Evolutionary conservation across 2,329 filamentous ascomycete species (phyloP).

Genomic region (Geosmithia flava): DNA sequence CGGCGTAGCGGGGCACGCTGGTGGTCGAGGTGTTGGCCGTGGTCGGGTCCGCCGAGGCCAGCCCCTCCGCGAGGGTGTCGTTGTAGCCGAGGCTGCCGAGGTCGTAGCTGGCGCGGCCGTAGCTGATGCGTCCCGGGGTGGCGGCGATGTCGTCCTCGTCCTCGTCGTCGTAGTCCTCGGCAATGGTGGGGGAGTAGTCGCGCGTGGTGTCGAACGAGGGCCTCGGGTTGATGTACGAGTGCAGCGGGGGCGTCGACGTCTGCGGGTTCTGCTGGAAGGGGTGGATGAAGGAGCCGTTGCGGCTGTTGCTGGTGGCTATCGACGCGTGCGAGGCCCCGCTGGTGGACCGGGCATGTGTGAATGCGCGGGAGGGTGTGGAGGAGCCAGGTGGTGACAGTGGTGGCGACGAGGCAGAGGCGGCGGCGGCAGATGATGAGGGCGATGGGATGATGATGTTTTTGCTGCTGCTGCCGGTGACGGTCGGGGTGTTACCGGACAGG

Average conservation of each 20-base stretch:
- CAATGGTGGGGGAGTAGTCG: slow-evolving; percentile 45
- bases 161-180: slow-evolving; percentile 35
- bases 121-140: neutral
- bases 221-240: slow-evolving; percentile 42
- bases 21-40: neutral
- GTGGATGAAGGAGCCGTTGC: slow-evolving; percentile 43
- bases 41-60: slow-evolving; percentile 5
- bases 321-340: slow-evolving; percentile 46
- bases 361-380: slow-evolving; percentile 9
- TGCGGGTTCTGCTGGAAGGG: slow-evolving; percentile 53
- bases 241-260: slow-evolving; percentile 43
- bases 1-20: neutral
- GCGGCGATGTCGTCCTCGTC: slow-evolving; percentile 7
- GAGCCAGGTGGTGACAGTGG: neutral
- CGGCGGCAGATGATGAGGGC: neutral
- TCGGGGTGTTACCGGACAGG: too few species aligned
- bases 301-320: slow-evolving; percentile 40
- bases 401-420: neutral
- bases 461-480: neutral
- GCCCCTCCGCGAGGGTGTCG: neutral
- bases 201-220: slow-evolving; percentile 34
- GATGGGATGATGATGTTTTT: neutral
- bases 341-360: slow-evolving; percentile 44
- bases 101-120: neutral
- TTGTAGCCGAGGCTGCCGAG: neutral